Percentiles rank a stretch among this genome's conserved stretches.
Conservation (phyloP, 352 stramenopile species). For the Phytophthora quininea region DNA sequence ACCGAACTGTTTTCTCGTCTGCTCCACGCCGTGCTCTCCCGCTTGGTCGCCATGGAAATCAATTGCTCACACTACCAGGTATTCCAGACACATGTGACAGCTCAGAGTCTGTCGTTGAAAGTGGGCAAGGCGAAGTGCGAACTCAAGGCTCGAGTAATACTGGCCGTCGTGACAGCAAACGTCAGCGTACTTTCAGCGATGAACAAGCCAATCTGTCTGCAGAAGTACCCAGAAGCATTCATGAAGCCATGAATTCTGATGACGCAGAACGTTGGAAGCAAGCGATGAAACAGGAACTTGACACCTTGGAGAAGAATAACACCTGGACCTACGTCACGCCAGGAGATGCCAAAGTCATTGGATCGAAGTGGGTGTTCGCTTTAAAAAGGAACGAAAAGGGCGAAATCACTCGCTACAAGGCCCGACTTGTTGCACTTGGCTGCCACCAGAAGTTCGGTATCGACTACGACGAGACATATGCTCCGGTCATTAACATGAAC, state of each 20-base stretch:
- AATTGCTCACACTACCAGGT: not conserved
- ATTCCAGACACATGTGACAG: not conserved
- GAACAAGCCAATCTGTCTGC: not conserved
- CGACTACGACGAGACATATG: slow-evolving; percentile 30
- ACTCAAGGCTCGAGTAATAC: not conserved
- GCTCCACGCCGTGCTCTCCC: not conserved
- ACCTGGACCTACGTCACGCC: slow-evolving; percentile 15
- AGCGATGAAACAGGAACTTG: not conserved
- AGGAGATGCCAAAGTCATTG: slow-evolving; percentile 11
- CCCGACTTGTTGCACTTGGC: slow-evolving; percentile 21
- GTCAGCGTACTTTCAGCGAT: not conserved
- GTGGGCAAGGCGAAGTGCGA: not conserved
- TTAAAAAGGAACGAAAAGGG: slow-evolving; percentile 20
- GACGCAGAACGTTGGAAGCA: not conserved
- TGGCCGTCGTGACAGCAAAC: not conserved
- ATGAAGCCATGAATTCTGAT: not conserved
- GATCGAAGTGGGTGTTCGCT: slow-evolving; percentile 27
- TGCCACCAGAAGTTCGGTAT: slow-evolving; percentile 24
- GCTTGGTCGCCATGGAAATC: not conserved
- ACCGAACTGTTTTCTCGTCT: not conserved
- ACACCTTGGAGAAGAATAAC: slow-evolving; percentile 6
- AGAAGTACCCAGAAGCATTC: not conserved
- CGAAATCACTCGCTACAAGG: slow-evolving; percentile 26
- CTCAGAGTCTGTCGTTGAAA: not conserved
- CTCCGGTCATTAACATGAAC: slow-evolving; percentile 21